These are phyloP conservation scores for Mycena galopus DNA, from an alignment of 768 basidiomycete species.

Conservation along the genomic window DNA sequence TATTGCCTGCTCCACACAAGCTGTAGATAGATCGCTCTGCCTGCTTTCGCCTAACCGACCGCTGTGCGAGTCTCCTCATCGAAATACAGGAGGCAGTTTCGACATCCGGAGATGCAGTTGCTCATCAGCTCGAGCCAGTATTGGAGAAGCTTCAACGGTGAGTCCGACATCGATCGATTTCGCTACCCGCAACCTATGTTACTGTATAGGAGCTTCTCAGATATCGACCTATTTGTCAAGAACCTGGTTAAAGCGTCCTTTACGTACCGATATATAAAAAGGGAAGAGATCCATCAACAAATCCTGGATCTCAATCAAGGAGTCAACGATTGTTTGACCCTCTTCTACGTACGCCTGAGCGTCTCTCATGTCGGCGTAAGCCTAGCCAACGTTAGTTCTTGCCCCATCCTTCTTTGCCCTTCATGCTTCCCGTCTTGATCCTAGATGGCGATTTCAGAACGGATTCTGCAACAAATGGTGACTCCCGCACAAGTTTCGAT, in stretches of 20 bases:
- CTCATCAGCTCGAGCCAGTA: slow-evolving; percentile 63
- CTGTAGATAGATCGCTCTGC: slow-evolving; percentile 74
- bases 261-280: slow-evolving; percentile 66
- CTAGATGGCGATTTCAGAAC: background rate
- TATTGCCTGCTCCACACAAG: background rate
- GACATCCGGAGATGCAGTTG: slow-evolving; percentile 67
- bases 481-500: background rate
- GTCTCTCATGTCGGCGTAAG: too few relatives aligned
- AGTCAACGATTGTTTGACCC: slow-evolving; percentile 57
- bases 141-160: slow-evolving; percentile 65
- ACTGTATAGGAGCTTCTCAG: slow-evolving; percentile 12
- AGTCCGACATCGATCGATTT: slow-evolving; percentile 35
- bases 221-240: slow-evolving; percentile 54
- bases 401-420: background rate
- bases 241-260: slow-evolving; percentile 63
- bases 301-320: slow-evolving; percentile 57
- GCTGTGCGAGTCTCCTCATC: slow-evolving; percentile 78
- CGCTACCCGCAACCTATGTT: background rate
- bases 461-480: background rate
- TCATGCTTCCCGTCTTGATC: background rate
- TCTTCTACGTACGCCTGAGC: slow-evolving; percentile 45
- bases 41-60: slow-evolving; percentile 78
- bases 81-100: slow-evolving; percentile 72
- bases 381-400: background rate
- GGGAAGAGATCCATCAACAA: slow-evolving; percentile 62